These are phyloP conservation scores for Claviceps humidiphila DNA, from an alignment of 2,329 filamentous ascomycete genomes.

Conservation along the genomic window DNA sequence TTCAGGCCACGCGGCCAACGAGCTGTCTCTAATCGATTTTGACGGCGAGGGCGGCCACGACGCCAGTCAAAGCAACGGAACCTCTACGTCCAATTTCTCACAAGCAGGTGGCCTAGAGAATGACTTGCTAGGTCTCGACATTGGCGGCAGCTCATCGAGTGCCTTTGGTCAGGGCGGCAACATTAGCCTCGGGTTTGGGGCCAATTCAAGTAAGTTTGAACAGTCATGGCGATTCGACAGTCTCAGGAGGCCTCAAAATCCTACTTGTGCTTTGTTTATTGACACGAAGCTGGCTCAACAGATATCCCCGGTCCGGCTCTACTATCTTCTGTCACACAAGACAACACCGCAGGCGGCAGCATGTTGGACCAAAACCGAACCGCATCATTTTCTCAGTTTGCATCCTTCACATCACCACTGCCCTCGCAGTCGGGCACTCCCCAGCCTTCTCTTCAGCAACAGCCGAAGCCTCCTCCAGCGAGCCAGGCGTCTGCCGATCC, in stretches of 20 bases:
- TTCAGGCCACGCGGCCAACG: slow-evolving; percentile 45
- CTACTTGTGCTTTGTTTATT: slow-evolving; percentile 7
- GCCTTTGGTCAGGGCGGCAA: slow-evolving; percentile 63
- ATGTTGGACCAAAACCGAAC: slow-evolving; percentile 27
- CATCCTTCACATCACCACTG: slow-evolving; percentile 39
- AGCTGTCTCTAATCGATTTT: slow-evolving; percentile 90
- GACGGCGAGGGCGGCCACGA: slow-evolving; percentile 48
- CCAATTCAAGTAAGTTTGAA: slow-evolving; percentile 45
- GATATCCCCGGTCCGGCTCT: slow-evolving; percentile 52
- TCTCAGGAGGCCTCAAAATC: too few relatives aligned
- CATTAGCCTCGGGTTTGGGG: slow-evolving; percentile 70
- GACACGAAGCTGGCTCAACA: slow-evolving; percentile 15
- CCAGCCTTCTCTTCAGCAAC: slow-evolving; percentile 34
- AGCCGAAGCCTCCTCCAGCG: slow-evolving; percentile 31
- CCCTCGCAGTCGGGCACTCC: slow-evolving; percentile 40
- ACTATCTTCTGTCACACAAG: slow-evolving; percentile 49
- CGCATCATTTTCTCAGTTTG: slow-evolving; percentile 39
- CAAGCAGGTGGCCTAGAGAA: slow-evolving; percentile 64
- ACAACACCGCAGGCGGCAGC: slow-evolving; percentile 41
- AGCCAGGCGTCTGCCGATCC: slow-evolving; percentile 32
- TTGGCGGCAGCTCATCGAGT: slow-evolving; percentile 47
- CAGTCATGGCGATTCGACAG: too few relatives aligned
- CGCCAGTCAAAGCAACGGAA: slow-evolving; percentile 31
- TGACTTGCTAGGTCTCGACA: slow-evolving; percentile 77
- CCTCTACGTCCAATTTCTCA: slow-evolving; percentile 22